Base-by-base conservation (phyloP, 257 asterid genomes). In the Coffea eugenioides region DNA sequence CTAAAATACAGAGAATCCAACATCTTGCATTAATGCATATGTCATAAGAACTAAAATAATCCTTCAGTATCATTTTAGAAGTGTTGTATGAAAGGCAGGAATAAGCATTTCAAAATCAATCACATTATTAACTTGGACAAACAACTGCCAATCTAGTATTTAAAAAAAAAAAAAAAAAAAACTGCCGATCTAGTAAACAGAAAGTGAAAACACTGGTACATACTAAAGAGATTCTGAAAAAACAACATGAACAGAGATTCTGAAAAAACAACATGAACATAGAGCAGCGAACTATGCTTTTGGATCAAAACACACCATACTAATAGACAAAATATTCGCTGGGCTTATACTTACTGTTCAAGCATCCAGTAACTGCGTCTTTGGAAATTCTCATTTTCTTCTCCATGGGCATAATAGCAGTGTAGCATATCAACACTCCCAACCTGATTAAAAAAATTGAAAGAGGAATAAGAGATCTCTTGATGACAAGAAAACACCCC, bases 361-460 rank as follows among this genome's bases (percentile, higher is more conserved):
- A 95, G 99, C 91, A 95, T 85, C 99, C 99, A 95, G 86, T 95
- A 95, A 89, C 99, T 88, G 77, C 98, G 97, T 86, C 99, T 92
- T 87, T 95, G 99, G 86, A 95, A 92, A 84, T 84, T 91, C 84
- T 92, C 98, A 73, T 95, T 89, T 39, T 95, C 98, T 88, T 93
- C 99, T 62, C 99, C 99, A 85, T 95, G 99, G 71, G 99, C 99
- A 88, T 95, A 95, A 85, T 95, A 95, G 87, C 99, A 95, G 86
- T 95, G 97, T 82, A 95, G 87, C 97, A 86, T 90, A 82, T 95
- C 99, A 86, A 95, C 85, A 85, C 99, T 95, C 86, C 98, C 99
- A 66, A 95, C 98, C 99, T 95, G 87, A 78, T 85, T 70, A 81
- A 49, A 82, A 41, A 57, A 70, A 67, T 85, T 72, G 75, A 82